Percentiles rank a stretch among this genome's conserved stretches.
Conservation (phyloP, 108 stramenopile genomes). For the Parmales sp. region DNA sequence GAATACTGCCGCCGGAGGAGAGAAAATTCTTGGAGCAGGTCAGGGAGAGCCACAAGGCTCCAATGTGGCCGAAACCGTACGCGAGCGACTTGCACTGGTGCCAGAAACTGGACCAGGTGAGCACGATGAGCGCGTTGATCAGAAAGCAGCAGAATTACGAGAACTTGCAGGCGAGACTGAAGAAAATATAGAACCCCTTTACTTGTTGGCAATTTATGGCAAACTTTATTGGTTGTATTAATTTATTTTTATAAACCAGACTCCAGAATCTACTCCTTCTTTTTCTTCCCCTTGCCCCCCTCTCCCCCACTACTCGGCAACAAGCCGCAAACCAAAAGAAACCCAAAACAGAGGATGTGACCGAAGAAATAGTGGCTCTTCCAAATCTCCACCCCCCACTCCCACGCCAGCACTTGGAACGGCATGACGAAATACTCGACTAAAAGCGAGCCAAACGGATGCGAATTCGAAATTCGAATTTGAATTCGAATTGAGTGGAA, state of each 20-base stretch:
- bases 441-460: too few relatives aligned
- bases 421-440: constrained; percentile 68
- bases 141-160: neutral
- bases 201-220: too few relatives aligned
- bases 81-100: constrained; percentile 2
- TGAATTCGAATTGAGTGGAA: too few relatives aligned
- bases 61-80: constrained; percentile 5
- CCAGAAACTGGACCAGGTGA: neutral
- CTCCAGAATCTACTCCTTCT: constrained; percentile 26
- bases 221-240: too few relatives aligned
- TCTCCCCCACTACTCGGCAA: constrained; percentile 35
- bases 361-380: constrained; percentile 69
- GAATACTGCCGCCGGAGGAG: constrained; percentile 5
- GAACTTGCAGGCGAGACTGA: neutral
- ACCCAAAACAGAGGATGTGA: constrained; percentile 51
- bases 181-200: neutral
- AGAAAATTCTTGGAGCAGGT: neutral
- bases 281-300: constrained; percentile 25
- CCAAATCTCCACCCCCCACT: constrained; percentile 52
- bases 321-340: constrained; percentile 45
- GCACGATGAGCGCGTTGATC: neutral
- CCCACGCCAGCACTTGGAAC: constrained; percentile 57
- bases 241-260: neutral
- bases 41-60: neutral
- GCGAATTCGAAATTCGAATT: too few relatives aligned